phyloP scores from a whole-genome alignment of 2,329 filamentous ascomycete genomes.

The Monosporascus sp. region DNA sequence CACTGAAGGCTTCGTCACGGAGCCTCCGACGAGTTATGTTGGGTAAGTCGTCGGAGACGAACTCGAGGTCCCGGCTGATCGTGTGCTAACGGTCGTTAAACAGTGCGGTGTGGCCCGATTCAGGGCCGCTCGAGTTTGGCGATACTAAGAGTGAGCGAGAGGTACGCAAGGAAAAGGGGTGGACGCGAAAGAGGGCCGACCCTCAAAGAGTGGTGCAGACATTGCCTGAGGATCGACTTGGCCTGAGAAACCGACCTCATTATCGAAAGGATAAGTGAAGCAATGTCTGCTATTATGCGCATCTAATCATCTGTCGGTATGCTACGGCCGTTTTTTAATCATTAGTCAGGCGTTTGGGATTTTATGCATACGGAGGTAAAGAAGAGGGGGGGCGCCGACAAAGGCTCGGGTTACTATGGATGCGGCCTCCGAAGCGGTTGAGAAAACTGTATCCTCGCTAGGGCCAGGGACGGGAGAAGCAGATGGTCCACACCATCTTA shows the following conservation, averaged over 20 bases:
- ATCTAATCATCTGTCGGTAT: too few relatives aligned
- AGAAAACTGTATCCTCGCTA: too few relatives aligned
- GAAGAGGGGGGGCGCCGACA: too few relatives aligned
- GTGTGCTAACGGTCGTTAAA: neutral
- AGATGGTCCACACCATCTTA: neutral
- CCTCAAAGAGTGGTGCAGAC: neutral
- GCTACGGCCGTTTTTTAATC: too few relatives aligned
- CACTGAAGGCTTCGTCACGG: conserved; percentile 23
- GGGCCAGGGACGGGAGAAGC: too few relatives aligned
- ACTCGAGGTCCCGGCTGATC: too few relatives aligned
- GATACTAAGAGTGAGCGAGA: neutral
- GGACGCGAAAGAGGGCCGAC: neutral
- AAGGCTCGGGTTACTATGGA: too few relatives aligned
- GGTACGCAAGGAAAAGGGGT: neutral
- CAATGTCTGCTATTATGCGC: neutral
- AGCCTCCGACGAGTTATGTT: conserved; percentile 20
- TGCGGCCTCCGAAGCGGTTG: too few relatives aligned
- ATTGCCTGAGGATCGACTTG: neutral
- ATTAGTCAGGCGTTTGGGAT: too few relatives aligned
- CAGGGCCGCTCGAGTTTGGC: neutral
- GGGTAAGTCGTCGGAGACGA: conserved; percentile 16
- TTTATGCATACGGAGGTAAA: too few relatives aligned
- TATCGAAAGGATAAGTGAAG: neutral
- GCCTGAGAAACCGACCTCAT: too few relatives aligned
- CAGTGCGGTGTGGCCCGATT: neutral